phyloP scores from a whole-genome alignment of 2,329 filamentous ascomycete genomes.

The Bipolaris sorokiniana region DNA sequence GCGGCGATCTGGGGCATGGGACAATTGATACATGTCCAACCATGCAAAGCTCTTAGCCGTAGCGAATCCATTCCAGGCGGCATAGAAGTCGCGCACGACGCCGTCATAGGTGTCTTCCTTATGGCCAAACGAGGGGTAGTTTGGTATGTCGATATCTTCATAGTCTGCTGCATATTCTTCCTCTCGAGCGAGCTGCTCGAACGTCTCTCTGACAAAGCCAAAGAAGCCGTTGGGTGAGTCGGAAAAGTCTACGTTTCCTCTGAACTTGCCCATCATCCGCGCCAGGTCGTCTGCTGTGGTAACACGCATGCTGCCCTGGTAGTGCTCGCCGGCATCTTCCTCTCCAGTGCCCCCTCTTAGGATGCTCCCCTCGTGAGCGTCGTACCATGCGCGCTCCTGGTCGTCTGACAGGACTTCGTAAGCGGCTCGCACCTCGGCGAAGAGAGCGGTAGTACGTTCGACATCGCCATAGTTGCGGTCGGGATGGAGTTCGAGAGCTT shows the following conservation, averaged over 20 bases:
- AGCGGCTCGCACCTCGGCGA: constrained; percentile 90
- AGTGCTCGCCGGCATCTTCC: constrained; percentile 56
- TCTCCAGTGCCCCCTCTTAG: constrained; percentile 68
- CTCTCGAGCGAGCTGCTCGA: constrained; percentile 79
- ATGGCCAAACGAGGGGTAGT: constrained; percentile 84
- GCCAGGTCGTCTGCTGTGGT: constrained; percentile 83
- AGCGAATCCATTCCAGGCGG: constrained; percentile 77
- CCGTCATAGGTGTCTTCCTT: constrained; percentile 77
- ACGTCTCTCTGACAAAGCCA: constrained; percentile 75
- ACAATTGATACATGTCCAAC: constrained; percentile 83
- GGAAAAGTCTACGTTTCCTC: constrained; percentile 76
- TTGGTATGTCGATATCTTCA: constrained; percentile 64
- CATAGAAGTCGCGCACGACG: constrained; percentile 81
- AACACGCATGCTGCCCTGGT: constrained; percentile 72
- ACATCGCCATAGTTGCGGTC: constrained; percentile 90
- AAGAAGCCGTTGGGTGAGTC: constrained; percentile 86
- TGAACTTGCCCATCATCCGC: constrained; percentile 79
- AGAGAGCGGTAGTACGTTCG: constrained; percentile 80
- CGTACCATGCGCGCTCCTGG: constrained; percentile 97
- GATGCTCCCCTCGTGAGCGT: constrained; percentile 88
- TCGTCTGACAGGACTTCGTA: constrained; percentile 96
- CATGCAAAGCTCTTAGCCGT: constrained; percentile 88
- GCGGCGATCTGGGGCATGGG: constrained; percentile 85
- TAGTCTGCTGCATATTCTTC: constrained; percentile 77
- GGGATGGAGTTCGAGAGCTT: constrained; percentile 91